These are phyloP conservation scores for Cladophialophora immunda DNA, from an alignment of 2,329 filamentous ascomycete species.

Conservation along the genomic window DNA sequence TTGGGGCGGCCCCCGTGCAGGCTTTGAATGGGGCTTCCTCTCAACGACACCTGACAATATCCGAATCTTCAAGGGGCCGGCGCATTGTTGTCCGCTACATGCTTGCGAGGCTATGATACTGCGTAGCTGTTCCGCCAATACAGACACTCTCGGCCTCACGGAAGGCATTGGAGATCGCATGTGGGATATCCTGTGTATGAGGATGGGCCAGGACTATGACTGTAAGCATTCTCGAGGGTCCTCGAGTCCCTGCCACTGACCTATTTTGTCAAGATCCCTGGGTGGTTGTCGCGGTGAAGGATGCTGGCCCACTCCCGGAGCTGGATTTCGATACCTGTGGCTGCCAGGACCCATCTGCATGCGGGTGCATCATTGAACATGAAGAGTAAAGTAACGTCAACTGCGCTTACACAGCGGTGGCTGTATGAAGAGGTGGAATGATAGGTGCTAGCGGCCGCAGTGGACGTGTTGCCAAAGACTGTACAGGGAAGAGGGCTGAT, in stretches of 20 bases:
- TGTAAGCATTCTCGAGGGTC: neutral
- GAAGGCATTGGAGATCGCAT: constrained; percentile 5
- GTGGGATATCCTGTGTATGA: constrained; percentile 24
- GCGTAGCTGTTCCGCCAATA: constrained; percentile 11
- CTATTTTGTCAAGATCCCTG: constrained; percentile 17
- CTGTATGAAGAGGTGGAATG: neutral
- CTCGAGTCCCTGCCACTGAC: neutral
- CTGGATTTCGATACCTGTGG: neutral
- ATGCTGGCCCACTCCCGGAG: neutral
- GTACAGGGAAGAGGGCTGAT: neutral
- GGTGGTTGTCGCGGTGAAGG: constrained; percentile 17
- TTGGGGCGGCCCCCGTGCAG: neutral
- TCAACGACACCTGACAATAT: constrained; percentile 16
- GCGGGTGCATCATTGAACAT: constrained; percentile 1
- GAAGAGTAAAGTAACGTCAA: neutral
- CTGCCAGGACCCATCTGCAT: constrained; percentile 17
- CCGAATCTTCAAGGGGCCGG: constrained; percentile 22
- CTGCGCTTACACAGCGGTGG: neutral
- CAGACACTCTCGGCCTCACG: neutral
- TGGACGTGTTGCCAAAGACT: neutral
- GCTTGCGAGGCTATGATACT: constrained; percentile 23
- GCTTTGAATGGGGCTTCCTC: constrained; percentile 13
- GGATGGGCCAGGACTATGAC: constrained; percentile 21
- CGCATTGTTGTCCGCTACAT: neutral
- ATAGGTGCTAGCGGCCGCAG: neutral